These are phyloP conservation scores for Tolypocladium inflatum DNA, from an alignment of 2,329 filamentous ascomycete species.

Conservation along the genomic window DNA sequence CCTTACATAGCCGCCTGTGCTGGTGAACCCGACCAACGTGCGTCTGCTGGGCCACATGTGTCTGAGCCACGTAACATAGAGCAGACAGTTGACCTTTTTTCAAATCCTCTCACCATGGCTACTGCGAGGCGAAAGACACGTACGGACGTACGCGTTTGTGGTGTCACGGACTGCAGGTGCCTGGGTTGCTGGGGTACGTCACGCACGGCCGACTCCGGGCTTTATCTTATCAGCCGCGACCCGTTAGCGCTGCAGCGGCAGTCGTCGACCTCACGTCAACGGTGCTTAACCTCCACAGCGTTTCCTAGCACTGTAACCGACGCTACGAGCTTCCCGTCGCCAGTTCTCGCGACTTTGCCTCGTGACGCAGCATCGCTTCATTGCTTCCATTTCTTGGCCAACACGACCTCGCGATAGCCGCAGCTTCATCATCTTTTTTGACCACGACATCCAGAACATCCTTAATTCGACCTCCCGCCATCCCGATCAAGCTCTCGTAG, in stretches of 20 bases:
- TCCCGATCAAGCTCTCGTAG: neutral
- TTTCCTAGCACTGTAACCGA: neutral
- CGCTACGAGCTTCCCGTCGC: neutral
- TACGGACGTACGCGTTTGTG: too few species aligned
- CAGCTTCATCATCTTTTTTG: neutral
- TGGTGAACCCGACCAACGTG: neutral
- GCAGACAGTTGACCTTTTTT: neutral
- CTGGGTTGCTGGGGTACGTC: neutral
- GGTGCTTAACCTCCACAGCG: neutral
- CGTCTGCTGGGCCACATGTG: neutral
- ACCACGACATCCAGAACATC: neutral
- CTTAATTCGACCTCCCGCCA: neutral
- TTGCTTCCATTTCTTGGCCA: neutral
- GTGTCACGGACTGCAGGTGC: too few species aligned
- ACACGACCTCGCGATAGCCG: neutral
- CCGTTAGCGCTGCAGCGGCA: neutral
- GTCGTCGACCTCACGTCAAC: neutral
- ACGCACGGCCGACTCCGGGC: neutral
- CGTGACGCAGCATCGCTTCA: neutral
- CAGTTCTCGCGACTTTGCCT: neutral
- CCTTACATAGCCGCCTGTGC: too few species aligned
- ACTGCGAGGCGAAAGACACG: neutral
- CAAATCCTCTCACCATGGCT: neutral
- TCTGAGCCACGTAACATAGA: neutral
- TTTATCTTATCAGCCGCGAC: neutral